A percentile compares a stretch with the other conserved stretches of the same genome.
Conservation (phyloP, 73 alveolate genomes). For the Paramecium caudatum region DNA sequence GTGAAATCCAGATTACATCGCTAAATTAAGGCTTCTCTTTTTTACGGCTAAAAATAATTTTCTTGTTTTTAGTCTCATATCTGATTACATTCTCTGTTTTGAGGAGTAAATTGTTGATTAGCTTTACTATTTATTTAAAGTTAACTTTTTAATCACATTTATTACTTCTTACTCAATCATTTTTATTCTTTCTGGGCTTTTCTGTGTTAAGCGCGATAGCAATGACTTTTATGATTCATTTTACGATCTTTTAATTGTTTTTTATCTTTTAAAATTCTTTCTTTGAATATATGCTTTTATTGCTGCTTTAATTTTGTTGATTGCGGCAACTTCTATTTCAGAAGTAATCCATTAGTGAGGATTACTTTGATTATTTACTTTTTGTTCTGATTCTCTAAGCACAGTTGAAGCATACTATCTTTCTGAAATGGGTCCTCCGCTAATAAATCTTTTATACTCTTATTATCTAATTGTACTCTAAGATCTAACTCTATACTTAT, state of each 20-base stretch:
- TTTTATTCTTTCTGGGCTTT: background rate
- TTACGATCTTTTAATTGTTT: background rate
- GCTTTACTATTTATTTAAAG: background rate
- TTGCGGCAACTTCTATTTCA: slow-evolving; percentile 54
- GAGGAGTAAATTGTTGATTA: slow-evolving; percentile 22
- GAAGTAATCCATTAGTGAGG: slow-evolving; percentile 65
- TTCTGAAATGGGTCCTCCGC: slow-evolving; percentile 58
- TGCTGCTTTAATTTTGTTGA: slow-evolving; percentile 54
- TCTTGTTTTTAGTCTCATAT: slow-evolving; percentile 61
- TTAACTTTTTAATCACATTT: background rate
- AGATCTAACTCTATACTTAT: slow-evolving; percentile 1
- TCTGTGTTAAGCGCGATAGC: background rate
- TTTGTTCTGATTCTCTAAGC: background rate
- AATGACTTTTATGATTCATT: background rate
- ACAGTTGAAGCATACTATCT: background rate
- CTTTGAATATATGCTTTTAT: slow-evolving; percentile 61
- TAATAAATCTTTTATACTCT: background rate
- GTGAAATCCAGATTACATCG: slow-evolving; percentile 25
- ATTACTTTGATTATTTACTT: background rate
- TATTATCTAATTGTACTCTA: background rate
- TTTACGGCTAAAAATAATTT: slow-evolving; percentile 50
- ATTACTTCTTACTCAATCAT: background rate
- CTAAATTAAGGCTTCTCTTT: slow-evolving; percentile 17
- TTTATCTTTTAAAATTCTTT: slow-evolving; percentile 28
- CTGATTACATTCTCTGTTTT: background rate